Base-by-base conservation (phyloP, 495 filamentous ascomycete genomes). In the Penicillium desertorum region DNA sequence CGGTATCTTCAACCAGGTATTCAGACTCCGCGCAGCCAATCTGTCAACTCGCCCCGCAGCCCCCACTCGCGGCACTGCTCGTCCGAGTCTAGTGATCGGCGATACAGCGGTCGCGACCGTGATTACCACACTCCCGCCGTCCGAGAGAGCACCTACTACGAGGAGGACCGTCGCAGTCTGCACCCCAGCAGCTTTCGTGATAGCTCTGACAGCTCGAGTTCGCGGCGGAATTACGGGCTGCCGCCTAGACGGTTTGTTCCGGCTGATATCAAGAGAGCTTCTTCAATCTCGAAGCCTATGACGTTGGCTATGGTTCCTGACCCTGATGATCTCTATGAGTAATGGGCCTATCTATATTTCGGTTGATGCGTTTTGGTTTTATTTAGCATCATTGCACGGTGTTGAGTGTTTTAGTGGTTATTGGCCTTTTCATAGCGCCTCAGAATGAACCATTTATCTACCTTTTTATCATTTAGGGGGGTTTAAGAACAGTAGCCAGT, bases 231-330 rank as follows among this genome's bases (percentile, higher is more conserved):
- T 12, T 54, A 48, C 51, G 65, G 56, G 3, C 17, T 63, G 30
- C 58, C 56, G 9, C 54, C 61, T 8, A 57, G 60, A 30, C 53
- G 62, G 41, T 59, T 62, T 53, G 56, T 65, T 20, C 53, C 49
- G 27, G 56, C 55, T 19, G 68, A 72, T 56, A 67, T 63, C 50
- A 70, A 60, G 47, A 51, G 62, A 22, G 51, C 52, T 20, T 69
- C 66, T n/a, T 42, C 36, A 39, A 17, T 61, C 23, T 56, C 64
- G 54, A 67, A 63, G 49, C 62, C 66, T 1, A 62, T 77, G 72
- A 76, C 73, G 42, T 58, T 71, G 50, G 61, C 65, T 1, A 79
- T 79, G 76, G 76, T 79, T 6, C 72, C 74, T n/a, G 67, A 73
- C 60, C 54, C 69, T 5, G 76, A 77, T 12, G 72, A 76, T 20